Conservation (phyloP, 768 basidiomycete species). For the Coprinopsis marcescibilis region DNA sequence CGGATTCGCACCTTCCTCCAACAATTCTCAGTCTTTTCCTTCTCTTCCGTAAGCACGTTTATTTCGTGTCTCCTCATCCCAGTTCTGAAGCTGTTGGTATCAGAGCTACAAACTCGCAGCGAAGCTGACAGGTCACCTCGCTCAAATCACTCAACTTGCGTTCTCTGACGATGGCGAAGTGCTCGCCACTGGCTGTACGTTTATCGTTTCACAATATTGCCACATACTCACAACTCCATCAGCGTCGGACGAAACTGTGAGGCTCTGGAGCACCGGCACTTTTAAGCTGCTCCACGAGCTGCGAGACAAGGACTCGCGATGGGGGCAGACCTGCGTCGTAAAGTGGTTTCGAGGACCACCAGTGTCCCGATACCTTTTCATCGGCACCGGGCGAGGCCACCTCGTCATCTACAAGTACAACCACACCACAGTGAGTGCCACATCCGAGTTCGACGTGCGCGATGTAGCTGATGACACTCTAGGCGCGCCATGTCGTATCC, state of each 20-base stretch:
- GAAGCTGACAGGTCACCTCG: background rate
- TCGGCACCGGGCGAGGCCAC: background rate
- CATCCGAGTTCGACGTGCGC: too few species aligned
- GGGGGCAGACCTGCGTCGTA: slow-evolving; percentile 1
- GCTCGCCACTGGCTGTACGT: background rate
- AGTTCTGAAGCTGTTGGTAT: background rate
- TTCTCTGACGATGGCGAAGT: background rate
- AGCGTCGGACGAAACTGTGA: background rate
- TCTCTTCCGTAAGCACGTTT: background rate
- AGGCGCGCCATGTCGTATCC: too few species aligned
- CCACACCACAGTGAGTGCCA: too few species aligned
- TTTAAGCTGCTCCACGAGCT: background rate
- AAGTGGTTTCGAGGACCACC: background rate
- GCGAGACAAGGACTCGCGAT: background rate
- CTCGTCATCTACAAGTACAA: background rate
- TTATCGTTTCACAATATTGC: background rate
- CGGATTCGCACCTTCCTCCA: background rate
- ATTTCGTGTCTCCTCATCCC: background rate
- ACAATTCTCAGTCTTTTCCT: too few species aligned
- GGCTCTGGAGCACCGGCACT: background rate
- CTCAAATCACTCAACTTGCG: background rate
- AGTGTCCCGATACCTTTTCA: background rate
- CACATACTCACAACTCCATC: background rate
- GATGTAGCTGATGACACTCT: too few species aligned
- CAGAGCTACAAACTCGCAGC: too few species aligned